Evolutionary conservation across 2,329 filamentous ascomycete species (phyloP), one percentile per base, ranked within the genome.

Genomic region (Pyrenophora graminea): DNA sequence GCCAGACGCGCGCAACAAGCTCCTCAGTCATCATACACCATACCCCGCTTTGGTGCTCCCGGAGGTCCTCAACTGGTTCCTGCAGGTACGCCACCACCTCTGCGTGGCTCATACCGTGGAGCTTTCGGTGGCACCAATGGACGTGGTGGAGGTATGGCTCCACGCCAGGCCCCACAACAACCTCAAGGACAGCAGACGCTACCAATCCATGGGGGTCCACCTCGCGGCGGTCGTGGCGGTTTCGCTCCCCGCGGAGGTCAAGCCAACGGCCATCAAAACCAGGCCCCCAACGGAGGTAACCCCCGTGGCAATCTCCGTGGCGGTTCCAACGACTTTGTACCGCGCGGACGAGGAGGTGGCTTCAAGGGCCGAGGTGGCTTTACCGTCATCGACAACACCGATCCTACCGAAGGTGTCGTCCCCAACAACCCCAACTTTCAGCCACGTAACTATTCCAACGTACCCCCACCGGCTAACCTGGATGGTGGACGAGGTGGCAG

Each of bases 1-100:
- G 82, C 83, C 55, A 83, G 82, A 58, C 79, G 79, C 38, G 78
- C 74, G 32, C 76, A 75, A 59, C 73, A 67, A 34, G 76, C 77
- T 3, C 63, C 76, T 13, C 78, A 79, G 27, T 30, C 27, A 10
- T 79, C 82, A 1, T 77, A 85, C 55, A 83, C 79, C 0, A 77
- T 81, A 36, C 69, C 71, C 21, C 75, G 78, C 12, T 85, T 81
- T 73, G 85, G 85, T 18, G 79, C 78, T 62, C 82, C 77, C 15
- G 74, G 80, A 30, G 80, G 79, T 27, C 79, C 83, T 12, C 88
- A 93, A 70, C 74, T 85, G 54, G 77, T 77, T 53, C 78, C 82
- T 43, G 84, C 84, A 18, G 61, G 70, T 7, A 66, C 78, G n/a
- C 85, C 85, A 48, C 75, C 80, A 13, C 80, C 83, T n/a, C 74